Evolutionary conservation across 2,329 filamentous ascomycete genomes (phyloP).

Genomic region (Colletotrichum costaricense): DNA sequence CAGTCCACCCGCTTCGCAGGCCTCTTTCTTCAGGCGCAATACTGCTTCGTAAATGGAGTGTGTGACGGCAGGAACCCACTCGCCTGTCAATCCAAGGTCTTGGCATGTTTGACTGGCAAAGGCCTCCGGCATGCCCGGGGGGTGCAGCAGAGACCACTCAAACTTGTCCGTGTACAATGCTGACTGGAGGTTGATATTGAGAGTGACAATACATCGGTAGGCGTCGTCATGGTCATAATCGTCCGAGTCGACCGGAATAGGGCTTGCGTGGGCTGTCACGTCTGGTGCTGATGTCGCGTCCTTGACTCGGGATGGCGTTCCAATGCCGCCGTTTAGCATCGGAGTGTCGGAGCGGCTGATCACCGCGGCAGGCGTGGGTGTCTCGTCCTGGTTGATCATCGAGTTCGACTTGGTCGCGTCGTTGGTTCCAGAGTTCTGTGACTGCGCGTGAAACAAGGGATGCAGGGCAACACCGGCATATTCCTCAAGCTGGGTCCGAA

Average conservation of each 20-base stretch:
- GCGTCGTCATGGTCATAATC: slow-evolving; percentile 92
- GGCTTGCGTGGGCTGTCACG: slow-evolving; percentile 77
- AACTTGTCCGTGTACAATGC: slow-evolving; percentile 97
- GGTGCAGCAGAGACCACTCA: slow-evolving; percentile 95
- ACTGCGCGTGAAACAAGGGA: slow-evolving; percentile 82
- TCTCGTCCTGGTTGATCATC: slow-evolving; percentile 50
- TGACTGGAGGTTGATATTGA: slow-evolving; percentile 93
- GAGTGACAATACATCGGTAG: slow-evolving; percentile 90
- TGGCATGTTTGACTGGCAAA: slow-evolving; percentile 95
- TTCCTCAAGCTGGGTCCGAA: slow-evolving; percentile 93
- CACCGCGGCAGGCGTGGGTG: slow-evolving; percentile 48
- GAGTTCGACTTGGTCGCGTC: slow-evolving; percentile 45
- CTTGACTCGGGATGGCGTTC: slow-evolving; percentile 60
- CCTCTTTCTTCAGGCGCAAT: slow-evolving; percentile 92
- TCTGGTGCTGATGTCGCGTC: slow-evolving; percentile 59
- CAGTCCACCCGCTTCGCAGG: slow-evolving; percentile 89
- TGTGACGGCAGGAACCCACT: slow-evolving; percentile 94
- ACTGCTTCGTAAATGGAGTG: slow-evolving; percentile 98
- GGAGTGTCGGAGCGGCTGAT: slow-evolving; percentile 68
- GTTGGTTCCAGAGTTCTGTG: slow-evolving; percentile 39
- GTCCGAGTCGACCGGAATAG: slow-evolving; percentile 73
- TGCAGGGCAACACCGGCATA: slow-evolving; percentile 95
- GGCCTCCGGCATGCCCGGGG: slow-evolving; percentile 88
- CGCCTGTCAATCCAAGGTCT: slow-evolving; percentile 87
- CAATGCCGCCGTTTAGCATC: slow-evolving; percentile 60